Base-by-base conservation (phyloP, 1,139 yeast genomes). In the Hyphopichia fennica region DNA sequence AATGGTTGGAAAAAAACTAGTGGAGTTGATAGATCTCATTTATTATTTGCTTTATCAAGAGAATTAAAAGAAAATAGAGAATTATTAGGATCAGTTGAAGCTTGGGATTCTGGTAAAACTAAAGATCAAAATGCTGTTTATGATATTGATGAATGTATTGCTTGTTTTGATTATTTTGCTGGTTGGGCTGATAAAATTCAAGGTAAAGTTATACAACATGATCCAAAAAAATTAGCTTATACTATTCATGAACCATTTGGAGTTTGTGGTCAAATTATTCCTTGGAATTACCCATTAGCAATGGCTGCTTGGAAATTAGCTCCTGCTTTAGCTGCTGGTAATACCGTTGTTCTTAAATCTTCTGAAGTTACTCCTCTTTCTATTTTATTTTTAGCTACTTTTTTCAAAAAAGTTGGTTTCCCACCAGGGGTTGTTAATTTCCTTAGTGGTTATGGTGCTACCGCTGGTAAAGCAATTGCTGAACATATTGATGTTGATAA, bases 171-270 rank as follows among this genome's bases (percentile, higher is more conserved):
- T 58, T 86, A 86, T 63, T 85, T 78, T 56, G 95, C 93, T 35
- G 95, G 95, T 15, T 86, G 87, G 82, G 87, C 93, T 37, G 96
- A 87, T 65, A 86, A 87, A 66, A 63, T 85, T 45, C 80, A 77
- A 45, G 96, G 96, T 31, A 76, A 76, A 53, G 76, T 81, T 42
- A 80, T 87, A 53, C 81, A 82, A 55, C 81, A 84, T 44, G 84
- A 82, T 55, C 78, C 82, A 29, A 75, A 75, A 45, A 83, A 84
- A 63, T 74, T 87, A 53, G 88, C 87, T 17, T 87, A 84, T 69
- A 87, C 96, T 33, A 67, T 85, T 43, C 87, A 84, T 63, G 93
- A 86, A 62, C 96, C 96, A 37, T 75, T 69, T 52, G 95, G 95
- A 23, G 91, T 87, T 19, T 83, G 87, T 57, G 95, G 86, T 15